Percentiles rank a stretch among this genome's conserved stretches.
These are phyloP conservation scores for Xylaria sp. DNA, from an alignment of 2,329 filamentous ascomycete genomes.

Conservation along the genomic window DNA sequence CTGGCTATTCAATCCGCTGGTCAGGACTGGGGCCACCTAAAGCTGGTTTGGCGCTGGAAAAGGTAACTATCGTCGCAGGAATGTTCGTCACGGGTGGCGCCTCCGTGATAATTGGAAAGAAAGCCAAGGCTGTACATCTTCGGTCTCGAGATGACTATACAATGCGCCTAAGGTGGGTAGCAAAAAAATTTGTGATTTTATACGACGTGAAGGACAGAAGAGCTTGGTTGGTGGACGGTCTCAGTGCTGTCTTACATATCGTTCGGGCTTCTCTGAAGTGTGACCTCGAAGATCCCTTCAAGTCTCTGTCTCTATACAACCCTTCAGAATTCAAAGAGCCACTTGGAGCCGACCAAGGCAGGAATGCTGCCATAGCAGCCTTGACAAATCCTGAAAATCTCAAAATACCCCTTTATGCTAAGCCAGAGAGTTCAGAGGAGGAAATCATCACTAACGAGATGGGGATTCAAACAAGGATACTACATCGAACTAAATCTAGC, in stretches of 20 bases:
- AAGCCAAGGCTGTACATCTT: conserved; percentile 35
- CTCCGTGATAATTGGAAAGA: conserved; percentile 34
- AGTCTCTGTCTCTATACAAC: conserved; percentile 23
- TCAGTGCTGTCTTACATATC: conserved; percentile 45
- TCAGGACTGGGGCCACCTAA: conserved; percentile 26
- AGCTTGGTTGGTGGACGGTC: conserved; percentile 45
- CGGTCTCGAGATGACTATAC: conserved; percentile 32
- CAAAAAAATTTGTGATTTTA: conserved; percentile 39
- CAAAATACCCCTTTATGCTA: not conserved
- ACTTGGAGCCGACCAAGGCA: conserved; percentile 9
- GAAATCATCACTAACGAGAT: conserved; percentile 22
- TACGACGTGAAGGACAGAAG: conserved; percentile 43
- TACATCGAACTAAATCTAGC: conserved; percentile 21
- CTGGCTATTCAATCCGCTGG: conserved; percentile 28
- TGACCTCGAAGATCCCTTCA: conserved; percentile 23
- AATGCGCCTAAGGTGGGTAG: conserved; percentile 38
- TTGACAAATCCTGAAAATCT: not conserved
- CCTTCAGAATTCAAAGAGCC: conserved; percentile 6
- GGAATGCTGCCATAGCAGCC: not conserved
- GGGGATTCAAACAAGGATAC: conserved; percentile 6
- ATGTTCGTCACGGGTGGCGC: conserved; percentile 34
- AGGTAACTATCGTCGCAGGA: conserved; percentile 33
- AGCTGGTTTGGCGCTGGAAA: conserved; percentile 30
- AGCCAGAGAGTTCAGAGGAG: conserved; percentile 29
- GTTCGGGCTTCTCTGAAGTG: conserved; percentile 38